Base-by-base conservation (phyloP, 1,284 basidiomycete species). In the Baeospora myosura region DNA sequence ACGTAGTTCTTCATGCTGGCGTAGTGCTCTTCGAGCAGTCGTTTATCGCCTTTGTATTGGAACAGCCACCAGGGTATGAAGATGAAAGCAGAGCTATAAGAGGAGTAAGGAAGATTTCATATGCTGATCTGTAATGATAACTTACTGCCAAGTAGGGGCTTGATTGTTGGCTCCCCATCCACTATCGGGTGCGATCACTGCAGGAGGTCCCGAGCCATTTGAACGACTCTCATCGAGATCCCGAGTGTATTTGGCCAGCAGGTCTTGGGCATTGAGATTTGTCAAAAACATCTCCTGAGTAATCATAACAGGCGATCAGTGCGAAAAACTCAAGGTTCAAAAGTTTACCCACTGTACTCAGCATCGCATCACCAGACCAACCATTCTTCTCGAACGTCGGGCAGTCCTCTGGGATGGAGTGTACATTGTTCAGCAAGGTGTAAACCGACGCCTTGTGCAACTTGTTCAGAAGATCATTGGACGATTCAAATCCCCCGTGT, bases 351-450 rank as follows among this genome's bases (percentile, higher is more conserved):
- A 52, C 52, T 3, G 52, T 48, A 25, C 52, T 48, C 12, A 54
- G 42, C 50, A 54, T 52, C 4, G 52, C 52, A 38, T 54, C 52
- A 6, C 52, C 52, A 12, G 45, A 53, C 56, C 57, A 58, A 2
- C 56, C 56, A 35, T 58, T 58, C 44, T 58, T 58, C 48, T 58
- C 56, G 25, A 46, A 57, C 21, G 51, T 53, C 0, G 55, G 56
- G 35, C 56, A 58, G 30, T 58, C 56, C 30, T 48, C 49, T 10
- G 56, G 56, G 10, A 56, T 56, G 18, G 53, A 54, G 33, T 58
- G 52, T 23, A 52, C 47, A n/a, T 58, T 58, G 31, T 56, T 58
- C 10, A 28, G 26, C 26, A 28, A 8, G 8, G 26, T 28, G 26
- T 28, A 8, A 8, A 28, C 26, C 26, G 38, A 33, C 14, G 53